Evolutionary conservation across 2,329 filamentous ascomycete species (phyloP), one percentile per base, ranked within the genome.

Genomic region (Calonectria montana): DNA sequence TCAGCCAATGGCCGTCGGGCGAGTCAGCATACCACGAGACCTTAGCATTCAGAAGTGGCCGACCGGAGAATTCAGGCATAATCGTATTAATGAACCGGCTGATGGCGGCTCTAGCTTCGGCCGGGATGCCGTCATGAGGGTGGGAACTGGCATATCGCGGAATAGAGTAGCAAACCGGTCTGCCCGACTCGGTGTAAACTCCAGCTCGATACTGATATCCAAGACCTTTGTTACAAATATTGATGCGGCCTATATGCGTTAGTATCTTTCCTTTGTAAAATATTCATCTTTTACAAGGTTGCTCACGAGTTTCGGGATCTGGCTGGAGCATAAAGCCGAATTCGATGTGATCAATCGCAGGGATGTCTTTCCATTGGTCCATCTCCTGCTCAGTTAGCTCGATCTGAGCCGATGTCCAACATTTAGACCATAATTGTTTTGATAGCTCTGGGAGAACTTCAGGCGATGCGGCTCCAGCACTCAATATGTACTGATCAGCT

Each of bases 1-100:
- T 77, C 12, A 78, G 59, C 71, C 76, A 79, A 61, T 79, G 76
- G 3, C 75, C 69, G 29, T 79, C 78, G 2, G 75, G 75, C 3
- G 78, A 75, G 61, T 79, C 77, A 55, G 78, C 76, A 48, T 76
- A 79, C 78, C 78, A 79, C 29, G 75, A 79, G 16, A 79, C 76
- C 18, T 66, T 66, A 12, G 74, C 71, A 12, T 76, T 71, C 0
- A 79, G 53, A 8, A 79, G 74, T 12, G 77, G 78, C 1, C 75
- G 72, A 15, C 72, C 75, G 0, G 75, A 72, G 47, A 79, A 79
- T 21, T 78, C 72, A 0, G 78, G 77, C 67, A 78, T 78, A 7
- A 77, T 71, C 7, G 74, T 43, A 10, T 71, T 48, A 18, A 71
- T 71, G 50, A 73, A 71, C 12, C 29, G 25, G 4, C 57, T 61